Percentiles rank a stretch among this genome's conserved stretches.
phyloP scores from a whole-genome alignment of 306 rosid genomes.

The Myrica gale region DNA sequence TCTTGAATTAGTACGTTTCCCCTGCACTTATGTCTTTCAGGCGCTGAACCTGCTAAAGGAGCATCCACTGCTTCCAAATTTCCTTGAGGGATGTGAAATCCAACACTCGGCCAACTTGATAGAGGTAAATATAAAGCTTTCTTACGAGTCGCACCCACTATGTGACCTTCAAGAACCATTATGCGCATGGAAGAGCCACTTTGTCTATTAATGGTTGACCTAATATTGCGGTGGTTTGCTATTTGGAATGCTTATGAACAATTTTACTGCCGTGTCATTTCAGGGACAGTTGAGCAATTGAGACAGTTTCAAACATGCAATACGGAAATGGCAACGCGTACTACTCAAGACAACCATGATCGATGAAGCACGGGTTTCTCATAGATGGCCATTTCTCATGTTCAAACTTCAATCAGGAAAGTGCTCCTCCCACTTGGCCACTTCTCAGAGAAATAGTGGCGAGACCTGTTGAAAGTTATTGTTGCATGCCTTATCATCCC shows the following conservation, averaged over 20 bases:
- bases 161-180: constrained; percentile 21
- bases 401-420: constrained; percentile 4
- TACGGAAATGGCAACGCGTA: constrained; percentile 4
- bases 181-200: constrained; percentile 15
- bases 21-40: neutral
- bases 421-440: constrained; percentile 57
- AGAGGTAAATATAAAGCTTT: neutral
- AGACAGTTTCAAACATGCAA: constrained; percentile 12
- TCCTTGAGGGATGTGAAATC: neutral
- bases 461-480: constrained; percentile 26
- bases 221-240: neutral
- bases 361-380: neutral
- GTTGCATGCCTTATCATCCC: constrained; percentile 38
- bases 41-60: neutral
- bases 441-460: constrained; percentile 37
- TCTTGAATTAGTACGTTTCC: too few species aligned
- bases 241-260: constrained; percentile 38
- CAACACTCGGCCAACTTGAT: neutral
- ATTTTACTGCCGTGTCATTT: neutral
- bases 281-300: neutral
- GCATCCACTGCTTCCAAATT: neutral
- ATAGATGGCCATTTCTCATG: constrained; percentile 16
- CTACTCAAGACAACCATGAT: neutral
- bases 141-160: constrained; percentile 8
- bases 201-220: too few species aligned